Conservation (phyloP, 371 early-diverging fungal genomes). For the Apophysomyces elegans region DNA sequence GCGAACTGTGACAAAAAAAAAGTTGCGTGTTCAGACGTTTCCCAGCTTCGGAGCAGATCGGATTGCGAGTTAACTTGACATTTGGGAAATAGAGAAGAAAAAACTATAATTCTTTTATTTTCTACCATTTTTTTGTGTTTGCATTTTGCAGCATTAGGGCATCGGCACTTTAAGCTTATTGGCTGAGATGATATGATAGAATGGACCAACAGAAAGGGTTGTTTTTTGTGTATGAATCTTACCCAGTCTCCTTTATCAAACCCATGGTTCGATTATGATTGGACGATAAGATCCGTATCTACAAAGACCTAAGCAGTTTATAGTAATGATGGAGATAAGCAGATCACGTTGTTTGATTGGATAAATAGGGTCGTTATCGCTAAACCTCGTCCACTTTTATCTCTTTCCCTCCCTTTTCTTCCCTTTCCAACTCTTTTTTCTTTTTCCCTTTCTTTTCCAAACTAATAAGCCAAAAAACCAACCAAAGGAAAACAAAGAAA, state of each 20-base stretch:
- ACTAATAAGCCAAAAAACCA: no score
- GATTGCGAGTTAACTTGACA: neutral
- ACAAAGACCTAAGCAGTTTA: slow-evolving; percentile 4
- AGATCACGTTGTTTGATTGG: slow-evolving; percentile 9
- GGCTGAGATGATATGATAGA: neutral
- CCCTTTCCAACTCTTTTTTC: neutral
- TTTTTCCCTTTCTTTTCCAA: neutral
- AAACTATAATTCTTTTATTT: neutral
- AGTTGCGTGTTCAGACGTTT: neutral
- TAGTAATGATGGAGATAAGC: slow-evolving; percentile 11
- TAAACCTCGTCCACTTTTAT: neutral
- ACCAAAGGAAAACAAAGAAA: neutral
- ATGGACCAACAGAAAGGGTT: slow-evolving; percentile 5
- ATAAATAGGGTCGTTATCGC: slow-evolving; percentile 10
- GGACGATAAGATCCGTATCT: slow-evolving; percentile 9
- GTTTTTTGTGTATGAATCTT: slow-evolving; percentile 1
- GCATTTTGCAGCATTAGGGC: no score
- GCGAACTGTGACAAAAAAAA: neutral
- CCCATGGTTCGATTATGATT: neutral
- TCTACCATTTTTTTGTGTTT: neutral
- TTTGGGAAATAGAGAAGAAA: no score
- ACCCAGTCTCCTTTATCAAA: slow-evolving; percentile 10
- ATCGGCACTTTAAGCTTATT: neutral
- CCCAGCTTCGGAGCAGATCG: neutral
- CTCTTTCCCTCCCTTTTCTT: neutral